Evolutionary conservation across 2,329 filamentous ascomycete genomes (phyloP), one percentile per base, ranked within the genome.

Genomic region (Talaromyces albobiverticillius): DNA sequence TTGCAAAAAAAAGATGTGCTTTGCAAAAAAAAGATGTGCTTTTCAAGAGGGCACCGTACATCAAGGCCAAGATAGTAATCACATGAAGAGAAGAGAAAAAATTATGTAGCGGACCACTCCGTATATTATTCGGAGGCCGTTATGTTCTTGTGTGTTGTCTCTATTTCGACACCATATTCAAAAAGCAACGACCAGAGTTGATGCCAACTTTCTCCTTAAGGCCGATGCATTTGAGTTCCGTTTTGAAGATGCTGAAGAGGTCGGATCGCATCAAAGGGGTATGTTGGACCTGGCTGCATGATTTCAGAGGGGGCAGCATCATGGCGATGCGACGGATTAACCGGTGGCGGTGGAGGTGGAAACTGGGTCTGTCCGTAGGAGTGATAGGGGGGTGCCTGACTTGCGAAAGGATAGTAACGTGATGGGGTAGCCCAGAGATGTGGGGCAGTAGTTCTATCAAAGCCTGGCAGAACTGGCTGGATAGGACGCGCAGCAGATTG

Each of bases 201-300:
- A 36, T n/a, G 9, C n/a, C 6, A 7, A 6, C 8, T 14, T n/a
- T 4, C 11, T n/a, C n/a, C 23, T 51, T 25, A 46, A 34, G 53
- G 36, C 22, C 43, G 51, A 3, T 26, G 51, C 31, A 38, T 48
- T 23, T 38, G 48, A 8, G 42, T 25, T 26, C 51, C 42, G n/a
- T 51, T 51, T 14, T 43, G 53, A 26, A 36, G 14, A 43, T 46
- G 53, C 22, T 25, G 42, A 29, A 20, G 42, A 29, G 40, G 40
- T 25, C 41, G 47, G 29, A 22, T 18, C 2, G 41, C 13, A 41
- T 55, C 53, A 51, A 46, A 55, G 16, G 41, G 32, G 31, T 47
- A 51, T 26, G 36, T 45, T 23, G 42, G 20, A 26, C 36, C 31
- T 34, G 26, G 47, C 9, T 31, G 48, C 8, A 50, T 34, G n/a